Evolutionary conservation across 2,329 filamentous ascomycete species (phyloP), one percentile per base, ranked within the genome.

Genomic region (Cladosporium cucumerinum): DNA sequence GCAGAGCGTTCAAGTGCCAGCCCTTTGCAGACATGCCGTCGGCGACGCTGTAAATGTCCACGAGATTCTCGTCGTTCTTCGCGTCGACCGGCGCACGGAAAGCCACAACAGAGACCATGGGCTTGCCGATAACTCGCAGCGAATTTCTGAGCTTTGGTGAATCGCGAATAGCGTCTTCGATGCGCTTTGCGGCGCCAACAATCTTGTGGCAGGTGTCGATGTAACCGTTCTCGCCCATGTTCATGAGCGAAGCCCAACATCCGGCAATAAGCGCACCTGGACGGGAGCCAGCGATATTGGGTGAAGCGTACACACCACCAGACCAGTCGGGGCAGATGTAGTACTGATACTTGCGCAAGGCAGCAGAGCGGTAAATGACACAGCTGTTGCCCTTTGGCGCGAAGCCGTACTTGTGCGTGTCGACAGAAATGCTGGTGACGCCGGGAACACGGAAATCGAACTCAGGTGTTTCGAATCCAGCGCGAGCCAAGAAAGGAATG

Each of bases 361-460:
- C 81, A 36, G 88, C 85, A 54, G 87, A 90, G 72, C 95, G 92
- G 84, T 99, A 99, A 49, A 99, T 84, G 16, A 97, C 85, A 1
- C 93, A 95, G 61, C 90, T 95, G 84, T 96, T 99, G 70, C 95
- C 95, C 82, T 99, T 99, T 61, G 95, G 95, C 1, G 95, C 95
- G 75, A 99, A 99, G 43, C 95, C 95, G 77, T 99, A 99, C 78
- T 99, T 99, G 85, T 99, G 95, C 2, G 95, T 99, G 77, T 99
- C 95, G 77, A 93, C 96, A 70, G 89, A 93, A 78, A 99, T 98
- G 77, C 90, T 94, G 3, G 94, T 97, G 43, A 99, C 95, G 72
- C 95, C 95, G 70, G 91, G 92, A 66, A 96, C 87, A 64, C 91
- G 88, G 86, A 99, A 99, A 78, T 99, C 95, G 75, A 98, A 98